Percentiles rank a stretch among this genome's conserved stretches.
These are phyloP conservation scores for Yamadazyma kanchanaburiensis DNA, from an alignment of 1,139 yeast genomes.

Conservation along the genomic window DNA sequence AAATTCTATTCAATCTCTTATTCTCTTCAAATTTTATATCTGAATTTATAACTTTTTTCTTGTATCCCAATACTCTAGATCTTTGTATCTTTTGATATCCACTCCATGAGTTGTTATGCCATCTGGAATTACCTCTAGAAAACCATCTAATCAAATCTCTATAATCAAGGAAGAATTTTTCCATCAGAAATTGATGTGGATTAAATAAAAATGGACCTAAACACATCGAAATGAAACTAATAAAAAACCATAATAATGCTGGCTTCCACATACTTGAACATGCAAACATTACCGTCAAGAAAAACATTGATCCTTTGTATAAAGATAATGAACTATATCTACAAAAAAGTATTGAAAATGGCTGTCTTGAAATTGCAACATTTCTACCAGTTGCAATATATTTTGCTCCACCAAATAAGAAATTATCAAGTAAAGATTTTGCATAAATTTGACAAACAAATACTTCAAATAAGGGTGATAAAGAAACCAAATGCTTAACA, in stretches of 20 bases:
- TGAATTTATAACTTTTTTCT: constrained; percentile 27
- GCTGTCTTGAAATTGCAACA: constrained; percentile 67
- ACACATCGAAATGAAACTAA: constrained; percentile 67
- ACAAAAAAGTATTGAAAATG: constrained; percentile 59
- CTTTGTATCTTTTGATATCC: constrained; percentile 50
- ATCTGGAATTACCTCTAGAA: constrained; percentile 55
- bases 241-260: constrained; percentile 80
- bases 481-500: constrained; percentile 60
- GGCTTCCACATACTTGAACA: constrained; percentile 72
- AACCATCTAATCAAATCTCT: constrained; percentile 66
- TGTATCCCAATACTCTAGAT: constrained; percentile 66
- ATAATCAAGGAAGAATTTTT: constrained; percentile 73
- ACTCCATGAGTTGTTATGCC: constrained; percentile 59
- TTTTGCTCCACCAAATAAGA: constrained; percentile 78
- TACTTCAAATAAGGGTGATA: constrained; percentile 84
- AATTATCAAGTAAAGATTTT: constrained; percentile 61
- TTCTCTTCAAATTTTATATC: constrained; percentile 49
- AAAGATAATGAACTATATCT: constrained; percentile 64
- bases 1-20: constrained; percentile 34
- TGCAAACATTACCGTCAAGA: constrained; percentile 59
- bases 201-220: constrained; percentile 80
- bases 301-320: constrained; percentile 60
- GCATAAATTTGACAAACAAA: constrained; percentile 86
- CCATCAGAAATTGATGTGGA: constrained; percentile 77
- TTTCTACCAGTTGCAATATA: constrained; percentile 87